phyloP scores from a whole-genome alignment of 2,329 filamentous ascomycete species.

The Tolypocladium paradoxum region DNA sequence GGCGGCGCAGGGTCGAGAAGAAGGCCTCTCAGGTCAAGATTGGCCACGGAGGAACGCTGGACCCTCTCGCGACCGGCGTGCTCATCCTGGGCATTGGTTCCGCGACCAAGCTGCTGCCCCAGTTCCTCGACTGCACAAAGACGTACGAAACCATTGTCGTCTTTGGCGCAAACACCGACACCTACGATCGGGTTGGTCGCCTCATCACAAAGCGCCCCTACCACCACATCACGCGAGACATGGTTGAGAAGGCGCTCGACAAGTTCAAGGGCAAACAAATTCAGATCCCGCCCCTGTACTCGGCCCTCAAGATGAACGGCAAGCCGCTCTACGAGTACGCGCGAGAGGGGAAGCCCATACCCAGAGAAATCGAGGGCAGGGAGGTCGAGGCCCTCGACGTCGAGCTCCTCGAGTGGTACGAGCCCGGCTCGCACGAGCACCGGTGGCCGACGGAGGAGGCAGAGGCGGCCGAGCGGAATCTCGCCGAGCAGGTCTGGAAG shows the following conservation, averaged over 20 bases:
- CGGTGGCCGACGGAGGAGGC: constrained; percentile 74
- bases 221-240: constrained; percentile 68
- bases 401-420: constrained; percentile 75
- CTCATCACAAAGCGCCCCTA: constrained; percentile 66
- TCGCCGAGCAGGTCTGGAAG: constrained; percentile 63
- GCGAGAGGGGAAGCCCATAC: constrained; percentile 75
- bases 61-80: constrained; percentile 87
- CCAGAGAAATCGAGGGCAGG: constrained; percentile 70
- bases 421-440: constrained; percentile 69
- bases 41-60: constrained; percentile 90
- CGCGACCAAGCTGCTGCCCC: constrained; percentile 71
- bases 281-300: constrained; percentile 88
- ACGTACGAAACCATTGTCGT: constrained; percentile 82
- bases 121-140: constrained; percentile 84
- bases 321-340: constrained; percentile 96
- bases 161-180: constrained; percentile 88
- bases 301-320: constrained; percentile 83
- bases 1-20: constrained; percentile 46
- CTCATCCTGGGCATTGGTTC: constrained; percentile 79
- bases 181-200: constrained; percentile 80
- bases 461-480: constrained; percentile 59
- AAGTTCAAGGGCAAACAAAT: constrained; percentile 73
- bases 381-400: constrained; percentile 68
- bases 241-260: constrained; percentile 65
- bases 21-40: constrained; percentile 71